Evolutionary conservation across 1,284 basidiomycete species (phyloP).

Genomic region (Ustilago tritici): DNA sequence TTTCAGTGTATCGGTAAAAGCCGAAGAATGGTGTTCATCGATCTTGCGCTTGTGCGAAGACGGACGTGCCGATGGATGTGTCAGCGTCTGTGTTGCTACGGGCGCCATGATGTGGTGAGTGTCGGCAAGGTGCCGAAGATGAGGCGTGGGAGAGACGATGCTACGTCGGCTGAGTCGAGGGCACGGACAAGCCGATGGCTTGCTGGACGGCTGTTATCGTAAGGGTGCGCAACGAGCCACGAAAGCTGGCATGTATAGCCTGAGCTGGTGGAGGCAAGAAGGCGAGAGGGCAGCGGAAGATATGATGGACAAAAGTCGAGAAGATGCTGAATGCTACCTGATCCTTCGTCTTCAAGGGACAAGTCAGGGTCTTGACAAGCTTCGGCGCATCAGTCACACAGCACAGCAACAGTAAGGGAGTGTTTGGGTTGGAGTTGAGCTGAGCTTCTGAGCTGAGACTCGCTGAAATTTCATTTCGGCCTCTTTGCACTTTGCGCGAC

Average conservation of each 20-base stretch:
- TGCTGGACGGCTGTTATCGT: neutral
- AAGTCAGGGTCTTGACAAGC: constrained; percentile 19
- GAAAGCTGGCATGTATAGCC: neutral
- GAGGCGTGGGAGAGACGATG: neutral
- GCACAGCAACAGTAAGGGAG: neutral
- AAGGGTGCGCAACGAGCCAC: neutral
- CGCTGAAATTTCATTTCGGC: neutral
- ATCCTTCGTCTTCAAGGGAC: neutral
- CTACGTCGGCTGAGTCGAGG: neutral
- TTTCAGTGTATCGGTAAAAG: constrained; percentile 61
- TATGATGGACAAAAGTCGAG: neutral
- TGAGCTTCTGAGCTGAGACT: constrained; percentile 14
- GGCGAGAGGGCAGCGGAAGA: neutral
- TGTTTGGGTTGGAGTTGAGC: constrained; percentile 6
- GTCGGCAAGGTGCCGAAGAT: constrained; percentile 22
- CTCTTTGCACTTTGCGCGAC: constrained; percentile 45
- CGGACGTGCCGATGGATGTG: constrained; percentile 24
- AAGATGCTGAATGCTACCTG: neutral
- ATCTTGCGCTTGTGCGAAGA: constrained; percentile 49
- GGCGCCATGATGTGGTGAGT: constrained; percentile 38
- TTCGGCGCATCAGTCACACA: neutral
- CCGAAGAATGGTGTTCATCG: constrained; percentile 47
- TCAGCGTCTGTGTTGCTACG: constrained; percentile 39
- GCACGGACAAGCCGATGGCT: neutral
- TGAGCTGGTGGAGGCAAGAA: neutral